Percentiles rank a stretch among this genome's conserved stretches.
Conservation (phyloP, 768 basidiomycete genomes). For the Stropharia rugosoannulata region DNA sequence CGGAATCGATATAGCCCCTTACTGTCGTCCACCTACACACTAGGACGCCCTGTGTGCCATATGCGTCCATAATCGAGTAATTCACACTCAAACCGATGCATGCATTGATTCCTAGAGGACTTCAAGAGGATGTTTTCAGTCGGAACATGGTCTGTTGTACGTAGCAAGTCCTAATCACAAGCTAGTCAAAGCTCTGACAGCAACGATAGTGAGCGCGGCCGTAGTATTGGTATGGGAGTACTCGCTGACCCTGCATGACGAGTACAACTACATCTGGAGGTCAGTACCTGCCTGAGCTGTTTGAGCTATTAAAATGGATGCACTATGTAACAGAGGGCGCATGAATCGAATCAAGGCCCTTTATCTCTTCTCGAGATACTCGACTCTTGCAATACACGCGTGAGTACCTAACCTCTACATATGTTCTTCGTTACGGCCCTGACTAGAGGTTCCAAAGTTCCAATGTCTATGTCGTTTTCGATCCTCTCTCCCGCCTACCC, state of each 20-base stretch:
- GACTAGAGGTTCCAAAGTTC: background rate
- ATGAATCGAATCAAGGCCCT: constrained; percentile 13
- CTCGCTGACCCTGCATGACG: constrained; percentile 6
- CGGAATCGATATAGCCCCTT: too few species aligned
- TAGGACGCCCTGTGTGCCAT: too few species aligned
- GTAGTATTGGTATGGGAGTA: constrained; percentile 15
- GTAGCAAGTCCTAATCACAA: background rate
- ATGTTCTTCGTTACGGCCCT: background rate
- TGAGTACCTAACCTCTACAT: background rate
- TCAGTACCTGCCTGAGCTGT: background rate
- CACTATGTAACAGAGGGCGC: constrained; percentile 3
- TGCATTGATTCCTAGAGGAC: background rate
- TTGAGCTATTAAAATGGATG: background rate
- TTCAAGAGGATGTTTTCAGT: background rate
- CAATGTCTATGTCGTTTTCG: constrained; percentile 10
- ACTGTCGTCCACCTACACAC: too few species aligned
- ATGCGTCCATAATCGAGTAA: too few species aligned
- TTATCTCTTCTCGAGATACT: constrained; percentile 16
- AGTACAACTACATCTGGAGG: constrained; percentile 15
- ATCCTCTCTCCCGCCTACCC: constrained; percentile 6
- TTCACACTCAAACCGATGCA: background rate
- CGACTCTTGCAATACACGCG: constrained; percentile 13
- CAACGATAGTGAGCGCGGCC: constrained; percentile 11
- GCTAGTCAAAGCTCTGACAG: background rate
- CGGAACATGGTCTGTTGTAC: background rate